A percentile compares a stretch with the other conserved stretches of the same genome.
These are phyloP conservation scores for Mortierella sp. DNA, from an alignment of 371 early-diverging fungal species.

Conservation along the genomic window DNA sequence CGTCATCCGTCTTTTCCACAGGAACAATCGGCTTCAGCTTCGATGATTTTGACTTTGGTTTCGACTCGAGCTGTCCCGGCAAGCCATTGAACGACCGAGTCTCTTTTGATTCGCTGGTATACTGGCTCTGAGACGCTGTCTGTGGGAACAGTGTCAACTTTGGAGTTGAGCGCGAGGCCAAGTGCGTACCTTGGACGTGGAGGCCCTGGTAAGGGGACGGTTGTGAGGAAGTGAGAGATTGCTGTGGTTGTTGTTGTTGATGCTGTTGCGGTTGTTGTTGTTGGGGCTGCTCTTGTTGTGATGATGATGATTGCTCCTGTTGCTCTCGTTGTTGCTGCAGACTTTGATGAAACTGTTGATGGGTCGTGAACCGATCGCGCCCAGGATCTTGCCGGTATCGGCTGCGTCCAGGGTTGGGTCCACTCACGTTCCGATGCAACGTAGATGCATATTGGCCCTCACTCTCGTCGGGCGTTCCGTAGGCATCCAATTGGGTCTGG, in stretches of 20 bases:
- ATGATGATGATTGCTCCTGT: not conserved
- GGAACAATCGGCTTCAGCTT: conserved; percentile 45
- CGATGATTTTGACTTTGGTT: conserved; percentile 40
- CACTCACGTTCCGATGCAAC: conserved; percentile 10
- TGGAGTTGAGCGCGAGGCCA: conserved; percentile 48
- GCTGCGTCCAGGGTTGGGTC: not conserved
- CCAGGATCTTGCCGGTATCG: conserved; percentile 3
- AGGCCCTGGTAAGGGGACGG: conserved; percentile 35
- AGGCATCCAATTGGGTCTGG: conserved; percentile 40
- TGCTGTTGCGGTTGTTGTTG: conserved; percentile 7
- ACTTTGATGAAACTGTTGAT: conserved; percentile 1
- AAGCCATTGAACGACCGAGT: conserved; percentile 50
- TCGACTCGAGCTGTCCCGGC: conserved; percentile 36
- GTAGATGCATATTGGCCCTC: not conserved
- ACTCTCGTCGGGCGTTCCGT: conserved; percentile 15
- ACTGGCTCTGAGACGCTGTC: conserved; percentile 29
- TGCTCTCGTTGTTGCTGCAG: conserved; percentile 19
- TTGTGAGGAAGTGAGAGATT: not conserved
- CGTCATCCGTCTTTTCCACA: conserved; percentile 38
- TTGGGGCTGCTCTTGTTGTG: conserved; percentile 8
- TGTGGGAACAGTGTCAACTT: conserved; percentile 44
- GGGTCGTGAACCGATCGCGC: not conserved
- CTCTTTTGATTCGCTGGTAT: conserved; percentile 47
- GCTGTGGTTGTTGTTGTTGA: conserved; percentile 3
- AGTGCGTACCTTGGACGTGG: conserved; percentile 34